Evolutionary conservation across 2,329 filamentous ascomycete genomes (phyloP).

Genomic region (Phaeosphaeriaceae sp.): DNA sequence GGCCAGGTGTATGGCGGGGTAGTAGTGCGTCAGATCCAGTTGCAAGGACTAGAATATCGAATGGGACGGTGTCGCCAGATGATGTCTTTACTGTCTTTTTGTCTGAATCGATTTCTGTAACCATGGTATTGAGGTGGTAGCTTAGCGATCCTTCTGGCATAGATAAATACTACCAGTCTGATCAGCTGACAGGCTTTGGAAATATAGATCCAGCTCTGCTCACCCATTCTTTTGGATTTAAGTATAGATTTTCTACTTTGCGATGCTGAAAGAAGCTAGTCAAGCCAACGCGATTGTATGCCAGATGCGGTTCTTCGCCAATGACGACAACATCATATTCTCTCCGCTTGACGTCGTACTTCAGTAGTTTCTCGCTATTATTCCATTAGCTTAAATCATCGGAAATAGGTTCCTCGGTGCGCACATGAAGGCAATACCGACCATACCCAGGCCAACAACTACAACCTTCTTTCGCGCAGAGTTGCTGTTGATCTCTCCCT

Average conservation of each 20-base stretch:
- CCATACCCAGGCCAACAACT: slow-evolving; percentile 90
- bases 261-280: slow-evolving; percentile 90
- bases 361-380: slow-evolving; percentile 82
- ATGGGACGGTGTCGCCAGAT: slow-evolving; percentile 71
- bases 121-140: slow-evolving; percentile 77
- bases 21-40: slow-evolving; percentile 86
- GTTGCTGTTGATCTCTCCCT: slow-evolving; percentile 36
- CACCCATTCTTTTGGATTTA: slow-evolving; percentile 85
- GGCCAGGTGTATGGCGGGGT: slow-evolving; percentile 73
- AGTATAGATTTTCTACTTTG: slow-evolving; percentile 83
- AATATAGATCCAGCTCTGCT: background rate
- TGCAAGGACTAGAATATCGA: slow-evolving; percentile 82
- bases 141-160: slow-evolving; percentile 71
- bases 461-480: slow-evolving; percentile 69
- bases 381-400: background rate
- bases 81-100: slow-evolving; percentile 73
- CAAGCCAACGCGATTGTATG: slow-evolving; percentile 89
- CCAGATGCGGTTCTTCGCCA: slow-evolving; percentile 84
- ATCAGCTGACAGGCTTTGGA: slow-evolving; percentile 4
- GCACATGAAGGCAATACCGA: slow-evolving; percentile 85
- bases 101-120: slow-evolving; percentile 69
- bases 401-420: background rate
- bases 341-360: slow-evolving; percentile 75
- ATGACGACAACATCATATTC: slow-evolving; percentile 85
- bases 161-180: slow-evolving; percentile 63